phyloP scores from a whole-genome alignment of 257 asterid species.

The Plectranthus barbatus region DNA sequence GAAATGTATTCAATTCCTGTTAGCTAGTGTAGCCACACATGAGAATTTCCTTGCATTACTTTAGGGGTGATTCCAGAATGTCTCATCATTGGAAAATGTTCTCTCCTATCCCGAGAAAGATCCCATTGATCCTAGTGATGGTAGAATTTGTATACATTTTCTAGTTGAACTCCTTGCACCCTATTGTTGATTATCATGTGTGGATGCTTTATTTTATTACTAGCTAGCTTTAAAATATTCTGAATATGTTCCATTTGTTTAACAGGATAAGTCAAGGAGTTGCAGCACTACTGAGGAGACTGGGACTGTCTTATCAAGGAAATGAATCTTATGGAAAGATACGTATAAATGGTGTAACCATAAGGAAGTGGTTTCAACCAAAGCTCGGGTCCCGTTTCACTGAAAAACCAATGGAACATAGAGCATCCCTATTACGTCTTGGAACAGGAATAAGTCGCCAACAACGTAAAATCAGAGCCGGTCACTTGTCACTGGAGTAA shows the following conservation, averaged over 20 bases:
- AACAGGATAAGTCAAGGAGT: constrained; percentile 77
- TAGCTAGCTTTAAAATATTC: not conserved
- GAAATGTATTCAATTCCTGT: not conserved
- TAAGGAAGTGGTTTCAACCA: constrained; percentile 89
- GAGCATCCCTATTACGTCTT: constrained; percentile 41
- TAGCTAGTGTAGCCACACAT: not conserved
- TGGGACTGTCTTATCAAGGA: constrained; percentile 68
- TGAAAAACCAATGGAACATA: constrained; percentile 26
- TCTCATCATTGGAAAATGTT: not conserved
- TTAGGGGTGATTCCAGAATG: not conserved
- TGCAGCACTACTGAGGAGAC: constrained; percentile 78
- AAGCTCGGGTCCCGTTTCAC: constrained; percentile 47
- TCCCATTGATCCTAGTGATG: not conserved
- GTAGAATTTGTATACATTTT: not conserved
- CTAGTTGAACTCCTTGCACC: not conserved
- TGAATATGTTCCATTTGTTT: constrained; percentile 19
- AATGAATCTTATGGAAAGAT: constrained; percentile 79
- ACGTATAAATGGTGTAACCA: constrained; percentile 60
- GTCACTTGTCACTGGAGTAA: constrained; percentile 55
- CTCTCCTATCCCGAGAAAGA: not conserved
- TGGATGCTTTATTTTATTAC: not conserved
- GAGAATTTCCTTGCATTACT: not conserved
- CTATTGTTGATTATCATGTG: constrained; percentile 3
- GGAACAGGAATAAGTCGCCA: constrained; percentile 70
- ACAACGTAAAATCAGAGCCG: constrained; percentile 67